Evolutionary conservation across 371 early-diverging fungal species (phyloP).

Genomic region (Rhizopus arrhizus): DNA sequence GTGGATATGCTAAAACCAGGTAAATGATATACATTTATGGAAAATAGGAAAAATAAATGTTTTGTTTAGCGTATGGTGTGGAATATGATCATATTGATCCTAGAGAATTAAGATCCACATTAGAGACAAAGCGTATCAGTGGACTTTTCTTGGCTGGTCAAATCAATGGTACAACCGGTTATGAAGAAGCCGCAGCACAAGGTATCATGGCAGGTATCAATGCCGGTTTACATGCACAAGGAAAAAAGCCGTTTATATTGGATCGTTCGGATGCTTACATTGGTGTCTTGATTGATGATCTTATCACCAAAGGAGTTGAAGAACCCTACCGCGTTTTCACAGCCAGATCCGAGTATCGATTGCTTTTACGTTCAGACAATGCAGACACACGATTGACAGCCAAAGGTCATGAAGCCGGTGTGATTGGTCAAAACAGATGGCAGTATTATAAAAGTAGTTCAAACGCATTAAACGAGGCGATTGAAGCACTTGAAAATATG

Average conservation of each 20-base stretch:
- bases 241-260: slow-evolving; percentile 63
- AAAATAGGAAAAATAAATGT: background rate
- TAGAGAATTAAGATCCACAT: slow-evolving; percentile 73
- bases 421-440: slow-evolving; percentile 55
- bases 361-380: slow-evolving; percentile 79
- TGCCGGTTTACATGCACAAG: slow-evolving; percentile 64
- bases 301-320: slow-evolving; percentile 82
- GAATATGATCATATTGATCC: slow-evolving; percentile 90
- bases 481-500: slow-evolving; percentile 42
- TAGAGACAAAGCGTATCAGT: slow-evolving; percentile 77
- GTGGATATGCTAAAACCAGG: slow-evolving; percentile 76
- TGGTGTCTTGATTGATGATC: slow-evolving; percentile 85
- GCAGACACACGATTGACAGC: slow-evolving; percentile 78
- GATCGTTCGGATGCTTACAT: slow-evolving; percentile 84
- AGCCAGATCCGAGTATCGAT: slow-evolving; percentile 81
- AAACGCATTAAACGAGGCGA: slow-evolving; percentile 39
- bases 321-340: slow-evolving; percentile 90
- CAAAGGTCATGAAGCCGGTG: slow-evolving; percentile 62
- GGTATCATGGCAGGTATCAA: slow-evolving; percentile 87
- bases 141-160: slow-evolving; percentile 86
- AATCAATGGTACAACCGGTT: slow-evolving; percentile 89
- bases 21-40: slow-evolving; percentile 10
- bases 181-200: slow-evolving; percentile 89
- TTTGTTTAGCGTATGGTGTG: slow-evolving; percentile 68
- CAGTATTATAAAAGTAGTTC: slow-evolving; percentile 38